Evolutionary conservation across 345 rosid genomes (phyloP), one percentile per base, ranked within the genome.

Genomic region (Turnera subulata): DNA sequence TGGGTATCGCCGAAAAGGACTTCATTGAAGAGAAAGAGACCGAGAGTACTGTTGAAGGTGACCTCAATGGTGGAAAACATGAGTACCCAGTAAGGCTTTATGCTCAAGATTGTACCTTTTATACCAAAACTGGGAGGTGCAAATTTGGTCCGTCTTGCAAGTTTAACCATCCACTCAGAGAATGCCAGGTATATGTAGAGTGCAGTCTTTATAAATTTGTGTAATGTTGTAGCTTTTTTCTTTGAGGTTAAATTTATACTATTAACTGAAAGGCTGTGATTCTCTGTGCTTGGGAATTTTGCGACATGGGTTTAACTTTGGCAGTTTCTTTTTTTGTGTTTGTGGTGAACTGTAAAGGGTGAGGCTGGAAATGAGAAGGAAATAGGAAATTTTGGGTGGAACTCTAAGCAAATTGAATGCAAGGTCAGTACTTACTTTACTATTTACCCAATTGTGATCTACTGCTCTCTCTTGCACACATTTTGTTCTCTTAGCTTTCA

Each of bases 121-220:
- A 50, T 62, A 37, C 57, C 6, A 59, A 52, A 52, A 69, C 63
- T 11, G 68, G 68, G 20, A 21, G 5, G 44, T 69, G 68, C 15
- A 52, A 63, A 54, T 63, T 63, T 23, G 77, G 66, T 45, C 11
- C 14, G 2, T 9, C 12, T 2, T 72, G 76, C 60, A 72, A 53
- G 61, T 73, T 63, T 44, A 70, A 56, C 49, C 78, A 74, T 60
- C 78, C 72, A 22, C 13, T 11, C 4, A 53, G 43, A 50, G 46
- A 35, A 49, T 42, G 15, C 6, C 22, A 12, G 24, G 5, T 9
- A 24, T 23, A 20, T 42, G 14, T 24, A 1, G 43, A 13, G n/a
- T n/a, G n/a, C n/a, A n/a, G n/a, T n/a, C n/a, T n/a, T n/a, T n/a
- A n/a, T n/a, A n/a, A n/a, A n/a, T n/a, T n/a, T n/a, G n/a, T n/a